Evolutionary conservation across 2,329 filamentous ascomycete species (phyloP).

Genomic region (Paraphoma chrysanthemicola): DNA sequence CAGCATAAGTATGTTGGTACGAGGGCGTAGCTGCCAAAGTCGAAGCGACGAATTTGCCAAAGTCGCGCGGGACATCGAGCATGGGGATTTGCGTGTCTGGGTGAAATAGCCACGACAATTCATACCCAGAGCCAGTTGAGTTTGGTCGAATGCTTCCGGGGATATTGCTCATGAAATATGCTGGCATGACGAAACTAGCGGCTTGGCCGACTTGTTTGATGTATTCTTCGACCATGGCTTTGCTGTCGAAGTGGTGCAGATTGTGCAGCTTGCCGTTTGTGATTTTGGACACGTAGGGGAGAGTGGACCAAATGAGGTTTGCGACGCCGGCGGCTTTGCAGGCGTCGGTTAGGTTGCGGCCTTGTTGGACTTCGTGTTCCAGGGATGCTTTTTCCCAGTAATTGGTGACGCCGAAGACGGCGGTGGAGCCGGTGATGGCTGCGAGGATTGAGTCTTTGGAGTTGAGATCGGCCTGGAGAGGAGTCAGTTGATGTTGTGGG

Average conservation of each 20-base stretch:
- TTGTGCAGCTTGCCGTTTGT: constrained; percentile 37
- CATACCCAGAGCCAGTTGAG: not conserved
- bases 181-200: constrained; percentile 27
- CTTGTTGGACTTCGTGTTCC: constrained; percentile 20
- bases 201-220: constrained; percentile 16
- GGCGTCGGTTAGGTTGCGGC: constrained; percentile 19
- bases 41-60: constrained; percentile 24
- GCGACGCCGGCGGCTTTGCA: constrained; percentile 13
- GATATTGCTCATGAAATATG: constrained; percentile 29
- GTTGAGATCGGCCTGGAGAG: constrained; percentile 17
- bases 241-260: constrained; percentile 49
- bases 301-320: constrained; percentile 20
- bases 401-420: constrained; percentile 24
- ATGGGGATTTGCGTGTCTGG: constrained; percentile 17
- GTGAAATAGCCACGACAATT: constrained; percentile 7
- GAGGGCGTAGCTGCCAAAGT: not conserved
- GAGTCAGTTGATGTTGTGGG: not conserved
- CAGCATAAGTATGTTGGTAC: constrained; percentile 10
- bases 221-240: constrained; percentile 45
- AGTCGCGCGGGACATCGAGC: constrained; percentile 20
- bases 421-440: constrained; percentile 17
- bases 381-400: constrained; percentile 20
- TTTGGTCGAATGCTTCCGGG: constrained; percentile 8
- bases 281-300: constrained; percentile 19
- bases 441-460: constrained; percentile 11